A percentile compares a stretch with the other conserved stretches of the same genome.
phyloP scores from a whole-genome alignment of 257 asterid species.

The Voacanga thouarsii region DNA sequence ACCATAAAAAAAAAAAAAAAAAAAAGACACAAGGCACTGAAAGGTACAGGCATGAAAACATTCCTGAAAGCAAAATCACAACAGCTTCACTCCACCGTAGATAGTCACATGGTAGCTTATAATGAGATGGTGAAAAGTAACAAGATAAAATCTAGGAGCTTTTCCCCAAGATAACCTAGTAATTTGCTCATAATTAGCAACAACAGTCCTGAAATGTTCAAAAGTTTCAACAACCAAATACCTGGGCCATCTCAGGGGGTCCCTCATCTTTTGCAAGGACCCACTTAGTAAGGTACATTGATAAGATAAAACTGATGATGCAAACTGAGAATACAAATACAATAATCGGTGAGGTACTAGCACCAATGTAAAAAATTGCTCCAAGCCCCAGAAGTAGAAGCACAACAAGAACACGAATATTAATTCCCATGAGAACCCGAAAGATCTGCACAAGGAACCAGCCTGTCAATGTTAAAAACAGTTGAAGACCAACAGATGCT shows the following conservation, averaged over 20 bases:
- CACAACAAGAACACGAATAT: constrained; percentile 69
- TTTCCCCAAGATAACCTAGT: background rate
- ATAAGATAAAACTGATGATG: constrained; percentile 67
- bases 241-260: constrained; percentile 98
- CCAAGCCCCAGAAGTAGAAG: constrained; percentile 69
- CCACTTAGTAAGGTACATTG: constrained; percentile 89
- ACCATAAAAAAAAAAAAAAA: too few relatives aligned
- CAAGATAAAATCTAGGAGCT: background rate
- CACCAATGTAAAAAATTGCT: constrained; percentile 80
- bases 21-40: background rate
- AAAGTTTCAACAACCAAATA: constrained; percentile 19
- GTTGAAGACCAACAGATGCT: background rate
- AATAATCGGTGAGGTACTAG: constrained; percentile 81
- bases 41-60: background rate
- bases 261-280: constrained; percentile 97
- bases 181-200: background rate
- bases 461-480: constrained; percentile 11
- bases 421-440: constrained; percentile 78
- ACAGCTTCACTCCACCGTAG: background rate
- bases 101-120: background rate
- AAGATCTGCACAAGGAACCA: constrained; percentile 56
- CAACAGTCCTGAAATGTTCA: background rate
- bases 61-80: background rate
- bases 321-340: constrained; percentile 92
- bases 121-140: background rate